Base-by-base conservation (phyloP, 768 basidiomycete genomes). In the Cystobasidium tubakii region DNA sequence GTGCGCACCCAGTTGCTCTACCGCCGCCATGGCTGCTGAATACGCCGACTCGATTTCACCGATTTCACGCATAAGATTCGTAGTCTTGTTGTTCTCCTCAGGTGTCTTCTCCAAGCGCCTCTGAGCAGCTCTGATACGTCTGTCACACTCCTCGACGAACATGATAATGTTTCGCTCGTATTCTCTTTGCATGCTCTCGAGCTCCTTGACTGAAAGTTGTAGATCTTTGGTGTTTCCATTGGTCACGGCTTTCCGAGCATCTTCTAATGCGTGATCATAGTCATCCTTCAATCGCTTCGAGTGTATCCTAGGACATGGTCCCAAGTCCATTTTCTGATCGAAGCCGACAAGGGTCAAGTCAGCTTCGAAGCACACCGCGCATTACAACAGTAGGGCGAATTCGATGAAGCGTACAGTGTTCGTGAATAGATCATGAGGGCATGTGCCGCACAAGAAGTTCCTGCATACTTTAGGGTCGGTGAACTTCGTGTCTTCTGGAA, bases 21-120 rank as follows among this genome's bases (percentile, higher is more conserved):
- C 96, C 84, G 97, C 97, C 82, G 96, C 91, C 57, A 96, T 99
- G 71, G 93, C 94, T 78, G 93, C 93, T 84, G 98, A 94, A 81
- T 98, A 97, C 70, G 96, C 94, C 77, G 97, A 83, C 84, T 98
- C 95, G 81, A 99, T 97, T 84, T 99, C 96, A 73, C 92, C 96
- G 83, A 99, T 97, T 86, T 99, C 96, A 76, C 92, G 86, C 96
- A 99, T 99, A 84, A 99, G 82, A 82, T 95, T 93, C 2, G 96
- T 97, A 36, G 95, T 98, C 83, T 97, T 96, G 64, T 93, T 92
- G 81, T 99, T 99, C 85, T 99, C 96, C 83, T 98, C 96, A 39
- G 96, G 96, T 4, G 96, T 99, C 85, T 99, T 99, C 84, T 99
- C 96, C 80, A 99, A 83, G 80, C 96, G 86, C 78, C 92, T 86